Base-by-base conservation (phyloP, 148 eudicot genomes). In the Camellia sinensis region DNA sequence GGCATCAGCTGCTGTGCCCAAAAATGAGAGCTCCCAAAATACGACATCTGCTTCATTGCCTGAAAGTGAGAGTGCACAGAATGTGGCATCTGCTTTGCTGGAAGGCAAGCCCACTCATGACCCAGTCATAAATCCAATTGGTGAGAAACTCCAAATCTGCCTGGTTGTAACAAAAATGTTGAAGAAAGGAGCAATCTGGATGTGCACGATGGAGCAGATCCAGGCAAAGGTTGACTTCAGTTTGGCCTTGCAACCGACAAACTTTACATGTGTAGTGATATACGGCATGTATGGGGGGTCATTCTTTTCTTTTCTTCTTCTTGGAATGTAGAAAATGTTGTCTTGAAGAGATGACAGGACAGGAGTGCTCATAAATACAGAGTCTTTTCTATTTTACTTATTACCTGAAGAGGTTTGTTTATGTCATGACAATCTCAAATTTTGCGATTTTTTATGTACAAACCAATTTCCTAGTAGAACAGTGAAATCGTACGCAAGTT, bases 71-170 rank as follows among this genome's bases (percentile, higher is more conserved):
- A 14, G 21, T 13, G 60, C 61, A 37, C 78, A 18, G 3, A 73
- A 43, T 52, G 21, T 43, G 5, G 60, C 52, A 9, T 40, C 80
- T 22, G 21, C 70, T 14, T 70, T 76, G 18, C 80, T 69, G 5
- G 62, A 71, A 40, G 14, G 43, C 4, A 74, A 52, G 75, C 73
- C 60, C 69, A 65, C 60, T 14, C 50, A 14, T 73, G 64, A 18
- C 17, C 18, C 69, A 17, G 70, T 3, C 59, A 18, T 48, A 43
- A 46, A 46, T 71, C 21, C 54, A n/a, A 59, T 41, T 13, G 21
- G 66, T 17, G 84, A 84, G 44, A 84, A 60, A 50, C 78, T 80
- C 53, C 79, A 7, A 75, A 44, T 73, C 81, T 77, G 50, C 74
- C 57, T 70, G 53, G 12, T 3, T 65, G 78, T 56, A 64, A 64